Percentiles rank a stretch among this genome's conserved stretches.
phyloP scores from a whole-genome alignment of 768 basidiomycete genomes.

The Leucocoprinus leucothites region DNA sequence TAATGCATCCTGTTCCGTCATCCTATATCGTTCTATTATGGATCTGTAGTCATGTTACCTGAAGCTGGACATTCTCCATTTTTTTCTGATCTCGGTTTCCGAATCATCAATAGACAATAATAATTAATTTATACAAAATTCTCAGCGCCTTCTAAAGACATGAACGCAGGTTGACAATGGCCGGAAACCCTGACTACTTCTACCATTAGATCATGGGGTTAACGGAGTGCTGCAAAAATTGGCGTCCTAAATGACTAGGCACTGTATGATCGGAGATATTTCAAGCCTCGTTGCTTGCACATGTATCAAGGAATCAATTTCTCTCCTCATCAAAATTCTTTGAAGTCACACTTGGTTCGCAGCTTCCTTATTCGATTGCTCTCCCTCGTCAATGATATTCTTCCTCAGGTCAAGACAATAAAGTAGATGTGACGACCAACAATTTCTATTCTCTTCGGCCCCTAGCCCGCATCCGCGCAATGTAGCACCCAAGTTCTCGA shows the following conservation, averaged over 20 bases:
- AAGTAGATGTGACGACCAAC: slow-evolving; percentile 22
- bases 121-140: no score
- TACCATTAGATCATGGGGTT: background rate
- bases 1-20: background rate
- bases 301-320: slow-evolving; percentile 16
- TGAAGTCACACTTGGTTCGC: background rate
- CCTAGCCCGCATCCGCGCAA: background rate
- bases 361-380: slow-evolving; percentile 10
- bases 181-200: background rate
- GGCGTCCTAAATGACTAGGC: no score
- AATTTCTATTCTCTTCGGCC: background rate
- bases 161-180: no score
- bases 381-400: slow-evolving; percentile 20
- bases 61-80: background rate
- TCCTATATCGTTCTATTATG: slow-evolving; percentile 8
- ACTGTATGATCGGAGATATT: background rate
- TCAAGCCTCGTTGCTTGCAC: slow-evolving; percentile 31
- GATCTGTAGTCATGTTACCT: slow-evolving; percentile 1
- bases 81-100: background rate
- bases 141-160: no score
- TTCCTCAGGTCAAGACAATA: slow-evolving; percentile 27
- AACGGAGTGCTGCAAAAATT: background rate
- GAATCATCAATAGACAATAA: no score
- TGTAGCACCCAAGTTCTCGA: background rate
- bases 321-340: no score